A percentile compares a stretch with the other conserved stretches of the same genome.
Evolutionary conservation across 2,329 filamentous ascomycete genomes (phyloP).

Genomic region (Colletotrichum neosansevieriae): DNA sequence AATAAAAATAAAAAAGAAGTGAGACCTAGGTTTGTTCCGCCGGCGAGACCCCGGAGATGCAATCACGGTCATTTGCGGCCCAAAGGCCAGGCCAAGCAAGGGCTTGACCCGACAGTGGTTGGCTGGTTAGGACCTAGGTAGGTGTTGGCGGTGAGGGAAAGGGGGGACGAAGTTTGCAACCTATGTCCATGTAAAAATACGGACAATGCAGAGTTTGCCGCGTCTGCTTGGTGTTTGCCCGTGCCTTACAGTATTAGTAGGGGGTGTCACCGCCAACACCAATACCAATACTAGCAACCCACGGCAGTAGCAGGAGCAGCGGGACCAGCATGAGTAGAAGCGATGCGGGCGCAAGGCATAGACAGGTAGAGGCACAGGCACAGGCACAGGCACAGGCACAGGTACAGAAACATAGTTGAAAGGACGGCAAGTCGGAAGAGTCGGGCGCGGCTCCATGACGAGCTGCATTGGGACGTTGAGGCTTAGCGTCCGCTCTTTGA

Average conservation of each 20-base stretch:
- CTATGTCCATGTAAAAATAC: neutral
- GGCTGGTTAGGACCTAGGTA: neutral
- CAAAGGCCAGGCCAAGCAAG: neutral
- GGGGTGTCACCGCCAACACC: no score
- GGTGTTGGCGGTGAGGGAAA: slow-evolving; percentile 23
- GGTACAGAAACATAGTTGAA: slow-evolving; percentile 1
- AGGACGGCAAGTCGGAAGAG: neutral
- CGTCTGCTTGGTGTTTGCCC: neutral
- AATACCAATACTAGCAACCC: no score
- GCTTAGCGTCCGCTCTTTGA: slow-evolving; percentile 23
- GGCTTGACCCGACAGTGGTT: neutral
- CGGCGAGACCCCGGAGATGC: neutral
- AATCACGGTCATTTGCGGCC: slow-evolving; percentile 17
- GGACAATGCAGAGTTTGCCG: neutral
- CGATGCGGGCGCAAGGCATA: neutral
- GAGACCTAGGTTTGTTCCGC: neutral
- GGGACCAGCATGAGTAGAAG: neutral
- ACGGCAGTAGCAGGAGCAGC: neutral
- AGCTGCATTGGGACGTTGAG: slow-evolving; percentile 20
- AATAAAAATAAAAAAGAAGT: no score
- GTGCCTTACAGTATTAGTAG: neutral
- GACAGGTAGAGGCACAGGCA: neutral
- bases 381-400: no score
- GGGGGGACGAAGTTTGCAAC: neutral
- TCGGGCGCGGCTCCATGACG: neutral